These are phyloP conservation scores for Geranium incanum DNA, from an alignment of 441 rosid species.

Conservation along the genomic window DNA sequence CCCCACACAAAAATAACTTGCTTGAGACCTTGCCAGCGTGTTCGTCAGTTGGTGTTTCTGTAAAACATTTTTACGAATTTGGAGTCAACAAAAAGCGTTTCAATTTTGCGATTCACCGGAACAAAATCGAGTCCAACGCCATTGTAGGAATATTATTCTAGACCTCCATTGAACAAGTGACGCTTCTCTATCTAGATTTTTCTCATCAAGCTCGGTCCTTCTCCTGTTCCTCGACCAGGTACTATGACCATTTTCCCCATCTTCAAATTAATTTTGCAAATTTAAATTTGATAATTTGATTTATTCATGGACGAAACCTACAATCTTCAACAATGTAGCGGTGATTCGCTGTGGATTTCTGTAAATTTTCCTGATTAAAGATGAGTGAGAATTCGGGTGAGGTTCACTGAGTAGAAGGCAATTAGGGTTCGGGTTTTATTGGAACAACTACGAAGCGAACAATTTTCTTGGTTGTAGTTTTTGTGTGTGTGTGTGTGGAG, in stretches of 20 bases:
- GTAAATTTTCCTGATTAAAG: not conserved
- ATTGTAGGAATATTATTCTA: not conserved
- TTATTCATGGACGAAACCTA: not conserved
- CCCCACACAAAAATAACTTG: no score
- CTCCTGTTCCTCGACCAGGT: conserved; percentile 3
- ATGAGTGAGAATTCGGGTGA: conserved; percentile 2
- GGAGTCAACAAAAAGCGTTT: not conserved
- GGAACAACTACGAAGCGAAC: not conserved
- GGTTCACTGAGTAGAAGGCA: not conserved
- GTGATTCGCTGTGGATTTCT: not conserved
- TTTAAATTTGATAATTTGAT: not conserved
- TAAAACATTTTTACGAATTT: not conserved
- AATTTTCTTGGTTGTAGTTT: not conserved
- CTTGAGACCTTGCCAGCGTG: not conserved
- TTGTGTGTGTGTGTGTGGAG: not conserved
- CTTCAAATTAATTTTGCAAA: not conserved
- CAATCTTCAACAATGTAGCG: not conserved
- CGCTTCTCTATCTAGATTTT: not conserved
- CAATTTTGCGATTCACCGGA: not conserved
- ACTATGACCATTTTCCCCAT: not conserved
- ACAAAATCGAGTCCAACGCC: not conserved
- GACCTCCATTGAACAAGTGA: conserved; percentile 4
- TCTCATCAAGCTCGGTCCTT: not conserved
- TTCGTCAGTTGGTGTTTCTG: not conserved
- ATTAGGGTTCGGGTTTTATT: conserved; percentile 6